Percentiles rank a stretch among this genome's conserved stretches.
phyloP scores from a whole-genome alignment of 352 stramenopile genomes.

The Pythium phragmiticola region DNA sequence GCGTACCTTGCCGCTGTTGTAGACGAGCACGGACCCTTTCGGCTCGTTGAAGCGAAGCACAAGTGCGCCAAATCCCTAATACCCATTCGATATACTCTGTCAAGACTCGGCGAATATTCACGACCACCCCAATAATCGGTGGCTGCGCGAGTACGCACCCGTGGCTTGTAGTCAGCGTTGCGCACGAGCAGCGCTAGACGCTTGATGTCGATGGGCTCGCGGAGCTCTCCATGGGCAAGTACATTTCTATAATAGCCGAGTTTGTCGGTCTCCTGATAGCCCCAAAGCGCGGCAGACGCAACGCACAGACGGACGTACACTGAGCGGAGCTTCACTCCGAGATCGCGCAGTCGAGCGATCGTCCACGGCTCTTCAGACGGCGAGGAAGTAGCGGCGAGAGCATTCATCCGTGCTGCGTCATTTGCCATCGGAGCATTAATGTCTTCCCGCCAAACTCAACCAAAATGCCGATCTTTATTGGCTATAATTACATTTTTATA shows the following conservation, averaged over 20 bases:
- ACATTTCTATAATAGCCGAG: slow-evolving; percentile 44
- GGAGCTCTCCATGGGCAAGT: slow-evolving; percentile 58
- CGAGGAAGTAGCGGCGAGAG: neutral
- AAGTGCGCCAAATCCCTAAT: slow-evolving; percentile 60
- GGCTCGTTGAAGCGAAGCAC: slow-evolving; percentile 63
- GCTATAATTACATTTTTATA: neutral
- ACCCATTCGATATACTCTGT: neutral
- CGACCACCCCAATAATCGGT: too few relatives aligned
- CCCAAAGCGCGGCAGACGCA: too few relatives aligned
- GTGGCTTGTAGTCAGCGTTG: slow-evolving; percentile 67
- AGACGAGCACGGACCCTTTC: slow-evolving; percentile 55
- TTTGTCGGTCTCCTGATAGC: neutral
- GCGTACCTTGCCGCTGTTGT: slow-evolving; percentile 63
- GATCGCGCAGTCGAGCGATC: slow-evolving; percentile 37
- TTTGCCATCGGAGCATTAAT: slow-evolving; percentile 7
- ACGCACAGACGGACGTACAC: slow-evolving; percentile 39
- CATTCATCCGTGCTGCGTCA: neutral
- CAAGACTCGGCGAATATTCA: too few relatives aligned
- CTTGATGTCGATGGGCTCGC: slow-evolving; percentile 52
- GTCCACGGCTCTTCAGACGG: slow-evolving; percentile 33
- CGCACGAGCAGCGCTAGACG: slow-evolving; percentile 63
- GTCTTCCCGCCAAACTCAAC: slow-evolving; percentile 6
- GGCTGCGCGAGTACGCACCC: slow-evolving; percentile 27
- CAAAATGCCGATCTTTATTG: neutral
- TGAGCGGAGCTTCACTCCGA: slow-evolving; percentile 54